phyloP scores from a whole-genome alignment of 768 basidiomycete species.

The Tubosaeta sp. region DNA sequence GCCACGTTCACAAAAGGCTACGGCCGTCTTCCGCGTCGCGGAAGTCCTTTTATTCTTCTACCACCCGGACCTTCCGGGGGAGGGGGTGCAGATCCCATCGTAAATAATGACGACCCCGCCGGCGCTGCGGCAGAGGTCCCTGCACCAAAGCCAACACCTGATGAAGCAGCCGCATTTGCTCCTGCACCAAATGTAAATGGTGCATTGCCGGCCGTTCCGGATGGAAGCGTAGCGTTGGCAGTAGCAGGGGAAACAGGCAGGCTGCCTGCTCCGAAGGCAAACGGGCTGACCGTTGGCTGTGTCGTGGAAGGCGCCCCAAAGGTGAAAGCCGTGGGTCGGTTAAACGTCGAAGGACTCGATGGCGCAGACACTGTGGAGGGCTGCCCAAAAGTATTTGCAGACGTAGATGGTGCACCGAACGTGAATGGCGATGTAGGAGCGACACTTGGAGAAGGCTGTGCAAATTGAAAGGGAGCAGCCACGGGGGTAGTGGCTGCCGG shows the following conservation, averaged over 20 bases:
- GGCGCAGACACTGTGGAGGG: conserved; percentile 44
- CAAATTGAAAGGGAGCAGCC: conserved; percentile 47
- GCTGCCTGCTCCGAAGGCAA: conserved; percentile 47
- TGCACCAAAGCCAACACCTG: conserved; percentile 39
- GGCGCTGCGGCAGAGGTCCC: conserved; percentile 31
- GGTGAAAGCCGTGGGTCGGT: conserved; percentile 41
- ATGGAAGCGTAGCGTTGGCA: conserved; percentile 30
- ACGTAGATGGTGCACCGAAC: conserved; percentile 39
- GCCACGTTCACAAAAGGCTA: conserved; percentile 2
- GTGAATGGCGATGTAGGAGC: conserved; percentile 40
- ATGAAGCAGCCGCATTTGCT: conserved; percentile 31
- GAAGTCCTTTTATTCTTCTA: conserved; percentile 53
- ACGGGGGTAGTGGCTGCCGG: conserved; percentile 37
- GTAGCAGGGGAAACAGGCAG: conserved; percentile 59
- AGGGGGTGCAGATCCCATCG: conserved; percentile 55
- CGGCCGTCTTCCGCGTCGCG: conserved; percentile 34
- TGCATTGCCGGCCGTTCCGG: conserved; percentile 24
- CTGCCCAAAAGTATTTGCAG: conserved; percentile 41
- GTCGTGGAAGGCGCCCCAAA: conserved; percentile 42
- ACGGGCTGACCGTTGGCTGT: conserved; percentile 33
- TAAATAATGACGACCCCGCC: conserved; percentile 41
- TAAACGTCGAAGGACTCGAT: conserved; percentile 56
- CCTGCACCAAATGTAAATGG: conserved; percentile 38
- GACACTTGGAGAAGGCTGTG: conserved; percentile 34
- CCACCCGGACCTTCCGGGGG: conserved; percentile 32